Base-by-base conservation (phyloP, 345 rosid genomes). In the Arabis hirsuta region DNA sequence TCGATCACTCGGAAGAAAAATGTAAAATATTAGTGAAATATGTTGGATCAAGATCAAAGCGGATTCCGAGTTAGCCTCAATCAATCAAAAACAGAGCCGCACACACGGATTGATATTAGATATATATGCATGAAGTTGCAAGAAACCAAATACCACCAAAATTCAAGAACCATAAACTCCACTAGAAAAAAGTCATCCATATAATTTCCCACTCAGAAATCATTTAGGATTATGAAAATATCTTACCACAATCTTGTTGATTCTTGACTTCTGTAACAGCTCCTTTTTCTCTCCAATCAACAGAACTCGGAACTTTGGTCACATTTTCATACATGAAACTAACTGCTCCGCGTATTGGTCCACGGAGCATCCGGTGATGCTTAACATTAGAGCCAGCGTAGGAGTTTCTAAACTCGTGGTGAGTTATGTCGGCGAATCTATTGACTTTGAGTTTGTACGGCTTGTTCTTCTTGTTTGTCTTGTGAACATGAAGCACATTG, bases 401-500 rank as follows among this genome's bases (percentile, higher is more conserved):
- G 3, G 78, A 43, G 16, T 56, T 78, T 73, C 54, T 67, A 46
- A 87, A 82, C 63, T 87, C 85, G 9, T 85, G 79, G 14, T 62
- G 80, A 38, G 87, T 83, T 29, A 62, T 68, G 51, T 87, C 91
- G 3, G 83, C 79, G 8, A 76, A 87, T 61, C 69, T 60, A 62
- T 87, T 83, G 62, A 79, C 9, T 14, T 78, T 68, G n/a, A 87
- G 77, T 77, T 73, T 79, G 65, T 79, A 83, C 6, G 79, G 56
- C 20, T 69, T 80, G 65, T 67, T 53, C 11, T 80, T 76, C 77
- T 82, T 81, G 85, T 87, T 91, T 1, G 88, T 83, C 27, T 55
- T 69, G 62, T 89, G 93, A 50, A 91, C 85, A 57, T 87, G 96
- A 73, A 79, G 67, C 16, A 80, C 91, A 74, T 91, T 91, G 54